Evolutionary conservation across 495 filamentous ascomycete species (phyloP).

Genomic region (Ascobolus immersus): DNA sequence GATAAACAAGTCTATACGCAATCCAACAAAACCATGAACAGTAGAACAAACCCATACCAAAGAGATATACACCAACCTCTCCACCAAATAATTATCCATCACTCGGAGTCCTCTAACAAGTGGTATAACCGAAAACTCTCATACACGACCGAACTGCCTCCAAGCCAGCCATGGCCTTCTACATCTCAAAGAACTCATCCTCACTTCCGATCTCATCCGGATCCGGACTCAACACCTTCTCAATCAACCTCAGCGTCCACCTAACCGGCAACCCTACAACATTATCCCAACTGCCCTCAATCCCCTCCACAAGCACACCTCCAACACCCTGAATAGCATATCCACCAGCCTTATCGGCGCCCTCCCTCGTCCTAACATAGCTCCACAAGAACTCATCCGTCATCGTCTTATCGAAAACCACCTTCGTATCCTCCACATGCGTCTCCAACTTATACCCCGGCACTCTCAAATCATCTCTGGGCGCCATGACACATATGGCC

Average conservation of each 20-base stretch:
- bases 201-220: too few species aligned
- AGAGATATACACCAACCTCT: too few species aligned
- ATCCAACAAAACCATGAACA: too few species aligned
- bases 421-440: conserved; percentile 65
- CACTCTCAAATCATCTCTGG: conserved; percentile 42
- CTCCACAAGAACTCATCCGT: conserved; percentile 61
- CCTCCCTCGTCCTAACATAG: conserved; percentile 75
- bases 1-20: too few species aligned
- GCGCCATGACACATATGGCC: conserved; percentile 54
- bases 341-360: conserved; percentile 84
- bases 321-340: conserved; percentile 84
- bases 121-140: too few species aligned
- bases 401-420: conserved; percentile 47
- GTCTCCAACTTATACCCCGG: conserved; percentile 69
- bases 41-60: too few species aligned
- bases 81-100: too few species aligned
- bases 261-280: conserved; percentile 82
- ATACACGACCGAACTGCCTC: too few species aligned
- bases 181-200: too few species aligned
- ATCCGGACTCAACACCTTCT: conserved; percentile 62
- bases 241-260: conserved; percentile 54
- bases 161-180: too few species aligned
- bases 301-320: conserved; percentile 58
- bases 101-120: too few species aligned
- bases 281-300: conserved; percentile 81